Base-by-base conservation (phyloP, 345 rosid genomes). In the rapeseed (Brassica napus) region DNA sequence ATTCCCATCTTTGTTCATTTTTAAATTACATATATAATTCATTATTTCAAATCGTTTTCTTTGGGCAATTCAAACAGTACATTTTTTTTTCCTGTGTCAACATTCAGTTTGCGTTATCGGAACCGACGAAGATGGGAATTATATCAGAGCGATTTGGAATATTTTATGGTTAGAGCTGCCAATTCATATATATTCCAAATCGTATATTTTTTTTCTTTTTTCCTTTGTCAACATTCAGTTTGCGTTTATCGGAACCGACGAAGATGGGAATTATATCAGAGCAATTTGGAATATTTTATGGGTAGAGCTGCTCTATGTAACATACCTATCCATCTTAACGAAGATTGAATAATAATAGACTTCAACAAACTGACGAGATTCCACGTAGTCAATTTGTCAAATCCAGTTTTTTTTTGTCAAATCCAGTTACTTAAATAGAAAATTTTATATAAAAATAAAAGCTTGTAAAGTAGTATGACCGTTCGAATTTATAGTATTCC, bases 371-470 rank as follows among this genome's bases (percentile, higher is more conserved):
- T 80, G 79, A 75, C 79, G 63, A 80, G 79, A 75, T 39, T 80
- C 79, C 79, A 80, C 79, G 79, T 80, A 75, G 67, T 75, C 47
- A 61, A 75, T 42, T 74, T 68, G 71, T 52, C 79, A 79, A 79
- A 63, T 30, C 68, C 16, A 30, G 2, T 63, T 52, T 18, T 18
- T 18, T 18, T 42, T 74, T 68, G 71, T 52, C 79, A 79, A 79
- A 63, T 30, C 68, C 16, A 30, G 2, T 63, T 52, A 11, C 49
- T 47, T 69, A 23, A 18, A 15, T 10, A 16, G 52, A 57, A 37
- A 52, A 64, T 4, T 6, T 34, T 42, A 5, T 65, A 24, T 39
- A 55, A 55, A 24, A 8, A 60, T 5, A 52, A 62, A 72, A 21
- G 39, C 68, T 66, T 72, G 73, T 66, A 61, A 14, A 18, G 21